A percentile compares a stretch with the other conserved stretches of the same genome.
These are phyloP conservation scores for Lepidium didymum DNA, from an alignment of 345 rosid genomes.

Conservation along the genomic window DNA sequence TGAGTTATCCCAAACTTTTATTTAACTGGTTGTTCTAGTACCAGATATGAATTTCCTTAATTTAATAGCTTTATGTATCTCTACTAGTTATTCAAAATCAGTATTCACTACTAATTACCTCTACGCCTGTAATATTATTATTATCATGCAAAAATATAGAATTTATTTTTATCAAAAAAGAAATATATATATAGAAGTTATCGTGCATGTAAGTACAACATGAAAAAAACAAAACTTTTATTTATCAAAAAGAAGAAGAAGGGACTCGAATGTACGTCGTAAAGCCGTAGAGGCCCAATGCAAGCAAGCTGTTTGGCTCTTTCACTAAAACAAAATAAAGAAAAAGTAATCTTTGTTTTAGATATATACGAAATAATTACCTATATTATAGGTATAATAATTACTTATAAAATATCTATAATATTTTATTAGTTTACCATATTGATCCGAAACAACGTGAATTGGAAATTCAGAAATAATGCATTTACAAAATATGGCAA, in stretches of 20 bases:
- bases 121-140: not conserved
- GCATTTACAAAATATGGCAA: too few relatives aligned
- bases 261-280: not conserved
- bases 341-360: not conserved
- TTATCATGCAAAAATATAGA: not conserved
- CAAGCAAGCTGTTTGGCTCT: conserved; percentile 20
- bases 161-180: too few relatives aligned
- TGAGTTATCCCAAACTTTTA: not conserved
- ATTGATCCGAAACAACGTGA: too few relatives aligned
- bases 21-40: not conserved
- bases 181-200: too few relatives aligned
- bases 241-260: not conserved
- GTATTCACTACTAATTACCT: not conserved
- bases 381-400: too few relatives aligned
- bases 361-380: too few relatives aligned
- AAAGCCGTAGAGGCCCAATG: not conserved
- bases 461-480: too few relatives aligned
- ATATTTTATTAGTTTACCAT: too few relatives aligned
- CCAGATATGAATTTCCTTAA: not conserved
- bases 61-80: not conserved
- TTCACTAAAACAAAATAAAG: conserved; percentile 21
- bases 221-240: not conserved
- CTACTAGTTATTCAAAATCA: not conserved
- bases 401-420: too few relatives aligned
- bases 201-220: not conserved